These are phyloP conservation scores for Coemansia sp. DNA, from an alignment of 192 early-diverging fungal species.

Conservation along the genomic window DNA sequence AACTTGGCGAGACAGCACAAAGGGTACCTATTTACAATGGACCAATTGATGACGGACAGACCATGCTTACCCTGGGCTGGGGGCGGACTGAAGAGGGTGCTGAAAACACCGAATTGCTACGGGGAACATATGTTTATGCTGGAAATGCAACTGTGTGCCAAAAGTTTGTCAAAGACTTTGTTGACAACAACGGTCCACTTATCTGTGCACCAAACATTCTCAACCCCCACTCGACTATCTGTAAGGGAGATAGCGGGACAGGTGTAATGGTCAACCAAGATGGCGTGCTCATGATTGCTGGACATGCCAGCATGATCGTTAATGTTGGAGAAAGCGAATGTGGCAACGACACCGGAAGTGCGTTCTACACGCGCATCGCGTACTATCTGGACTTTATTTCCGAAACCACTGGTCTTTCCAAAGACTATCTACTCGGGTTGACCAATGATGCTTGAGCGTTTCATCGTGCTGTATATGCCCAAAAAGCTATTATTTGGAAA, in stretches of 20 bases:
- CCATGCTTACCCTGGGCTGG: background rate
- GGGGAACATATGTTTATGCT: background rate
- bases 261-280: background rate
- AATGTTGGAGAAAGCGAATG: background rate
- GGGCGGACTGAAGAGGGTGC: background rate
- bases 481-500: background rate
- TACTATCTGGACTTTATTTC: background rate
- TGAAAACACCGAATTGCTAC: background rate
- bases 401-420: background rate
- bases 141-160: background rate
- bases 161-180: background rate
- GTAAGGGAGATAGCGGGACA: background rate
- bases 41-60: background rate
- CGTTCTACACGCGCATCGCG: background rate
- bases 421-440: background rate
- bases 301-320: background rate
- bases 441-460: background rate
- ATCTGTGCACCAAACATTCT: background rate
- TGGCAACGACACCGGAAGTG: background rate
- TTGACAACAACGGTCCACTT: background rate
- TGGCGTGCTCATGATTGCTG: slow-evolving; percentile 1
- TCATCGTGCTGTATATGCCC: background rate
- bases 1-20: background rate
- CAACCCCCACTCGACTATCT: background rate
- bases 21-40: background rate